phyloP scores from a whole-genome alignment of 768 basidiomycete genomes.

The Antrodiella citrinella region DNA sequence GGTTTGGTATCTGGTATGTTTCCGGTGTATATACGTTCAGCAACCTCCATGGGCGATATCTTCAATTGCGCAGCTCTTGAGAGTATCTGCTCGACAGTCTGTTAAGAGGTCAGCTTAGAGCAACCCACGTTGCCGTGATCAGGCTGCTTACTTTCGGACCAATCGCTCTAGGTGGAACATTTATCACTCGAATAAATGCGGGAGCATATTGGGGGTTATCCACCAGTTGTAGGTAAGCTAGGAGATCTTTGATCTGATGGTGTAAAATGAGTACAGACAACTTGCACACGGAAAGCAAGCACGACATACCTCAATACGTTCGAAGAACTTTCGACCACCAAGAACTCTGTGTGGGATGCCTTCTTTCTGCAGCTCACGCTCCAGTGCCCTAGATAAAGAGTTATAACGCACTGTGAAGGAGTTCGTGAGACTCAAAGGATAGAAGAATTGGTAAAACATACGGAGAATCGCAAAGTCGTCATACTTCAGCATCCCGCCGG shows the following conservation, averaged over 20 bases:
- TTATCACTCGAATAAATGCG: slow-evolving; percentile 65
- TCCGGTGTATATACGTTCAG: slow-evolving; percentile 57
- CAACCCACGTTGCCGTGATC: not conserved
- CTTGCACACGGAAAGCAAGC: not conserved
- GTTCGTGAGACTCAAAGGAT: not conserved
- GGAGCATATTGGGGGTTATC: slow-evolving; percentile 65
- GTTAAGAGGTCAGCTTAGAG: slow-evolving; percentile 1
- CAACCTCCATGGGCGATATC: slow-evolving; percentile 46
- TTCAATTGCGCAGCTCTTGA: slow-evolving; percentile 42
- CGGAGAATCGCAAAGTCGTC: slow-evolving; percentile 81
- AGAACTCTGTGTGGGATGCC: slow-evolving; percentile 74
- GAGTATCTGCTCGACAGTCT: slow-evolving; percentile 59
- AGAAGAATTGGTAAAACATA: slow-evolving; percentile 25
- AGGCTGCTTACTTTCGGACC: slow-evolving; percentile 61
- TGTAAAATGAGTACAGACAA: not conserved
- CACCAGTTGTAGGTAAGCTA: slow-evolving; percentile 76
- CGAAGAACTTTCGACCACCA: slow-evolving; percentile 82
- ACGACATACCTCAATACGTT: slow-evolving; percentile 58
- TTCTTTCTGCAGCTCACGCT: slow-evolving; percentile 66
- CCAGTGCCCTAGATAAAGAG: slow-evolving; percentile 68
- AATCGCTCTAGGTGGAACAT: slow-evolving; percentile 62
- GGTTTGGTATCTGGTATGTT: slow-evolving; percentile 59
- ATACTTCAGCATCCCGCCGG: slow-evolving; percentile 63
- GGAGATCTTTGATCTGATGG: slow-evolving; percentile 66
- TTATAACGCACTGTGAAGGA: slow-evolving; percentile 72